These are phyloP conservation scores for Eucalyptus tenuipes DNA, from an alignment of 345 rosid species.

Conservation along the genomic window DNA sequence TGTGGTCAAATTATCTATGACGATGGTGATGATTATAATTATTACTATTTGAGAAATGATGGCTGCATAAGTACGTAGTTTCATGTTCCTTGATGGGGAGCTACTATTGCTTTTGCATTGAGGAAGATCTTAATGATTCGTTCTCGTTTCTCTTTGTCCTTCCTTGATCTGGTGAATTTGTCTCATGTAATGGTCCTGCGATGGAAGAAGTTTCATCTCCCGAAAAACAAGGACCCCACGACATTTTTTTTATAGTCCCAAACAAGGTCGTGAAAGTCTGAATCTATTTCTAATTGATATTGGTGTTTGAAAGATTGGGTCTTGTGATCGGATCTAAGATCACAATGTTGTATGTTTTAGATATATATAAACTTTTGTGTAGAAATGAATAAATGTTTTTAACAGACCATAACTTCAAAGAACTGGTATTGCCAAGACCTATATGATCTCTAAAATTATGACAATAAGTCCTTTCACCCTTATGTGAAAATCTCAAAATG, in stretches of 20 bases:
- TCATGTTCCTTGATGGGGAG: neutral
- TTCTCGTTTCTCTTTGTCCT: neutral
- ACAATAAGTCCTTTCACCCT: neutral
- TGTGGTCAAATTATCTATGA: neutral
- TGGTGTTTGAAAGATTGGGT: neutral
- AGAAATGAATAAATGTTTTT: neutral
- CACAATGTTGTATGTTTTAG: neutral
- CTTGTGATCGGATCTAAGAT: neutral
- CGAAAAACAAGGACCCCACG: neutral
- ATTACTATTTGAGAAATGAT: neutral
- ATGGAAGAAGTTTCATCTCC: neutral
- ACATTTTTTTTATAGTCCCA: neutral
- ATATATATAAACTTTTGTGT: neutral
- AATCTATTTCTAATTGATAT: neutral
- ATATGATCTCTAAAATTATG: neutral
- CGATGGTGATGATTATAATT: neutral
- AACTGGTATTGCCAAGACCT: neutral
- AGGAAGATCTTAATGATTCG: neutral
- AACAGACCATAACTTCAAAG: neutral
- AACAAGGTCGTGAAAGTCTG: neutral
- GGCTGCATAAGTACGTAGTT: neutral
- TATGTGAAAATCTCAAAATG: neutral
- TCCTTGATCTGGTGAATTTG: neutral
- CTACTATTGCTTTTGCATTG: neutral
- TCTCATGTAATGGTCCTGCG: neutral